Conservation (phyloP, 352 stramenopile genomes). For the Phytophthora nicotianae region DNA sequence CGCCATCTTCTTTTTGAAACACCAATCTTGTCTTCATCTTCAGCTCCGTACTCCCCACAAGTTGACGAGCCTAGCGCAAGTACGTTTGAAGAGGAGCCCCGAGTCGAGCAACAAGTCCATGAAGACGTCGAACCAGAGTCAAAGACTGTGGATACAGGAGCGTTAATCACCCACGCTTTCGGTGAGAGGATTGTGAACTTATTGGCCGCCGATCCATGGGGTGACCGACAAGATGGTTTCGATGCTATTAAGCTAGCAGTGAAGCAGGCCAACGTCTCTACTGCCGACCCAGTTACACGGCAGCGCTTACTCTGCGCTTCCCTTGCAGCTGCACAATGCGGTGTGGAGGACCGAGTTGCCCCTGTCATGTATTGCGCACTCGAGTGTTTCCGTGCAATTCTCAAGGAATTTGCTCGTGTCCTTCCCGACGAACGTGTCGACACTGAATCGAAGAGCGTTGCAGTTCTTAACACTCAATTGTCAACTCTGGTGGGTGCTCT, state of each 20-base stretch:
- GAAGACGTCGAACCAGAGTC: conserved; percentile 24
- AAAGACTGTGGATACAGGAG: conserved; percentile 56
- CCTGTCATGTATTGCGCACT: conserved; percentile 86
- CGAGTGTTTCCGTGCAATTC: conserved; percentile 67
- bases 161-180: conserved; percentile 71
- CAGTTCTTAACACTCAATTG: conserved; percentile 64
- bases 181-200: conserved; percentile 72
- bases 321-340: conserved; percentile 69
- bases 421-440: conserved; percentile 43
- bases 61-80: conserved; percentile 5
- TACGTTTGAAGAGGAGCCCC: conserved; percentile 1
- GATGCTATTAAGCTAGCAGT: conserved; percentile 70
- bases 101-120: conserved; percentile 7
- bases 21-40: conserved; percentile 66
- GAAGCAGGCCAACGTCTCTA: conserved; percentile 64
- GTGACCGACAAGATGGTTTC: conserved; percentile 80
- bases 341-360: conserved; percentile 75
- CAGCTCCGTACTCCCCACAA: conserved; percentile 8
- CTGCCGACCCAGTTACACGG: conserved; percentile 33
- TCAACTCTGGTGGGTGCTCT: conserved; percentile 54
- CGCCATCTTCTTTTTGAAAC: conserved; percentile 32
- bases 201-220: conserved; percentile 76
- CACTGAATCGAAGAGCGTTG: conserved; percentile 24
- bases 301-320: conserved; percentile 71
- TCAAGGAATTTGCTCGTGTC: conserved; percentile 66